Percentiles rank a stretch among this genome's conserved stretches.
Conservation (phyloP, 2,329 filamentous ascomycete species). For the Penicillium sp. region DNA sequence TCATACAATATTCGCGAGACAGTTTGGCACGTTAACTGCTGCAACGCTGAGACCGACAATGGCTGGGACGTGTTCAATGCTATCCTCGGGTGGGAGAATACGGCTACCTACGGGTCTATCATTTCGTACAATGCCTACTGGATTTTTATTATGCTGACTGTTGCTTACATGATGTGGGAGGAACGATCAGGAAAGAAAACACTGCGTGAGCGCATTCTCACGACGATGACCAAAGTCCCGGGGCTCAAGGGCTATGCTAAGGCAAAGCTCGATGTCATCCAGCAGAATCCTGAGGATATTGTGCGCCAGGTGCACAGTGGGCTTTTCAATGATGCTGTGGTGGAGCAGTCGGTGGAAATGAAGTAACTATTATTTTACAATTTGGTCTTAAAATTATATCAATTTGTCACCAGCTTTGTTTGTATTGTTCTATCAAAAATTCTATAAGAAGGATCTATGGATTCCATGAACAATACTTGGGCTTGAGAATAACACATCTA, state of each 20-base stretch:
- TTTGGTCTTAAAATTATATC: too few relatives aligned
- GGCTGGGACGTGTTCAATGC: constrained; percentile 88
- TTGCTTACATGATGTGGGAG: constrained; percentile 51
- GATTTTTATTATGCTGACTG: constrained; percentile 65
- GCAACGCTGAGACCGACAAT: constrained; percentile 66
- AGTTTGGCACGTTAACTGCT: constrained; percentile 85
- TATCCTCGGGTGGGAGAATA: constrained; percentile 82
- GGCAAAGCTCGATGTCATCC: constrained; percentile 15
- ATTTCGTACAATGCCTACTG: constrained; percentile 87
- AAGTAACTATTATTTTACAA: background rate
- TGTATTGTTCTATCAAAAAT: too few relatives aligned
- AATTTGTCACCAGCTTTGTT: too few relatives aligned
- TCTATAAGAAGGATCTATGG: too few relatives aligned
- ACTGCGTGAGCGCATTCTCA: constrained; percentile 18
- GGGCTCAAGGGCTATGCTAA: constrained; percentile 19
- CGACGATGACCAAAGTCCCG: constrained; percentile 20
- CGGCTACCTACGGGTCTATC: constrained; percentile 80
- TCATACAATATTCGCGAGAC: constrained; percentile 74
- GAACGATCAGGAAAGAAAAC: constrained; percentile 18
- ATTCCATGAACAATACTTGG: too few relatives aligned
- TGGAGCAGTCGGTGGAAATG: constrained; percentile 9
- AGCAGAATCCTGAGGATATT: constrained; percentile 16
- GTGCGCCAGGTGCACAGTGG: constrained; percentile 15
- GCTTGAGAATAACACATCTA: too few relatives aligned
- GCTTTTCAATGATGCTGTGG: constrained; percentile 3